Evolutionary conservation across 1,284 basidiomycete species (phyloP).

Genomic region (Cryptococcus sp.): DNA sequence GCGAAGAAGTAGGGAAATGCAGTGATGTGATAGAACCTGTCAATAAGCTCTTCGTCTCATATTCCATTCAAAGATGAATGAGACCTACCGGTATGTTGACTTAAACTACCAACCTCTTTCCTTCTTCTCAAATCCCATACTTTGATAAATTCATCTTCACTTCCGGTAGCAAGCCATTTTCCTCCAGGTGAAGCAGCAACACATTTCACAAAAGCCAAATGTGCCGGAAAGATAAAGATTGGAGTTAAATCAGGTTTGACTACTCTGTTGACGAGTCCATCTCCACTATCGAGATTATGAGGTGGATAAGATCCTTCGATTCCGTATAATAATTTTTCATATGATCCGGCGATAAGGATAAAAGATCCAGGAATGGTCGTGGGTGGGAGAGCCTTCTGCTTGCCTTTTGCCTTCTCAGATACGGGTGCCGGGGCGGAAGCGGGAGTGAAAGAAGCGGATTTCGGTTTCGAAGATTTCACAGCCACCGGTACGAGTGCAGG

Average conservation of each 20-base stretch:
- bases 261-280: conserved; percentile 6
- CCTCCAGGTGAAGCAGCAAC: conserved; percentile 83
- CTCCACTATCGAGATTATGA: conserved; percentile 28
- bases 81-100: conserved; percentile 80
- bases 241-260: conserved; percentile 49
- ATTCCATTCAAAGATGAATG: not conserved
- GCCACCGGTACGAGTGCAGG: conserved; percentile 4
- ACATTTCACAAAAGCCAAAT: conserved; percentile 85
- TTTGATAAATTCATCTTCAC: conserved; percentile 91
- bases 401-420: conserved; percentile 21
- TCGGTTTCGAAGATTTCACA: not conserved
- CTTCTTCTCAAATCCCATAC: conserved; percentile 90
- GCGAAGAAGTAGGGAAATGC: conserved; percentile 79
- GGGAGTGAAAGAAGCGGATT: conserved; percentile 3
- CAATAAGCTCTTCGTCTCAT: not conserved
- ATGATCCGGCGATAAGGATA: conserved; percentile 83
- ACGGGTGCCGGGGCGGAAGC: not conserved
- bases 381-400: conserved; percentile 14
- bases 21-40: conserved; percentile 86
- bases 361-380: conserved; percentile 53
- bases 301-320: conserved; percentile 59
- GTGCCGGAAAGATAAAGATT: conserved; percentile 93
- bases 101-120: conserved; percentile 88
- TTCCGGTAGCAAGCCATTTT: conserved; percentile 93
- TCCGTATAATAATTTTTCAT: conserved; percentile 93